Percentiles rank a stretch among this genome's conserved stretches.
These are phyloP conservation scores for Thuja plicata DNA, from an alignment of 83 land plant genomes.

Conservation along the genomic window DNA sequence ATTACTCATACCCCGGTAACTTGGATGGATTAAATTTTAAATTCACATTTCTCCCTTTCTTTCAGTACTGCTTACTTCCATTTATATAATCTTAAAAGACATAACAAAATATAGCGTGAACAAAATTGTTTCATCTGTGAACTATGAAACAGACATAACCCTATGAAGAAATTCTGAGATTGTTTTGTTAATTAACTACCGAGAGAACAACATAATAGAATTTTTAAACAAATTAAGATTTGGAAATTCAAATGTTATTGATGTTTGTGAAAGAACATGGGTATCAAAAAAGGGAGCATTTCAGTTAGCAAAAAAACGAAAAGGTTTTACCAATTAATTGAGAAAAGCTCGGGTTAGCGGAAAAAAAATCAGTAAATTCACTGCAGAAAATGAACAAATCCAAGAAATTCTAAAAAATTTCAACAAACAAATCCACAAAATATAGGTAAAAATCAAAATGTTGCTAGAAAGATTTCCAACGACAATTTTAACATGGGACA, in stretches of 20 bases:
- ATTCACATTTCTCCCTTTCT: not conserved
- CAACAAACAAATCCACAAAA: too few species aligned
- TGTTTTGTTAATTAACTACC: not conserved
- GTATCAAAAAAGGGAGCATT: not conserved
- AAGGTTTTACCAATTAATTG: too few species aligned
- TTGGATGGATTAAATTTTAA: not conserved
- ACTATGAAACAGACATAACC: not conserved
- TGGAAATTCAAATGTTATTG: not conserved
- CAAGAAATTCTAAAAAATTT: too few species aligned
- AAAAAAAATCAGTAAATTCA: too few species aligned
- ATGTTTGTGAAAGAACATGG: not conserved
- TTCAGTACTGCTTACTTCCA: not conserved
- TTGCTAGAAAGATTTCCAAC: too few species aligned
- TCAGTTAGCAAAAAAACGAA: not conserved
- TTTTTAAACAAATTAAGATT: not conserved
- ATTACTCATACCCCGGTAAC: not conserved
- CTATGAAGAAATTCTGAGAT: not conserved
- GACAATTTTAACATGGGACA: too few species aligned
- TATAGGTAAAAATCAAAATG: too few species aligned
- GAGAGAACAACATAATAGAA: not conserved
- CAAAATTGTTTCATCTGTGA: not conserved
- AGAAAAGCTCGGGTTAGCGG: too few species aligned
- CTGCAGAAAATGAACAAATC: too few species aligned
- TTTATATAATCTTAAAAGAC: not conserved
- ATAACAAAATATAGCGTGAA: not conserved